Percentiles rank a stretch among this genome's conserved stretches.
These are phyloP conservation scores for Talaromyces islandicus DNA, from an alignment of 2,329 filamentous ascomycete genomes.

Conservation along the genomic window DNA sequence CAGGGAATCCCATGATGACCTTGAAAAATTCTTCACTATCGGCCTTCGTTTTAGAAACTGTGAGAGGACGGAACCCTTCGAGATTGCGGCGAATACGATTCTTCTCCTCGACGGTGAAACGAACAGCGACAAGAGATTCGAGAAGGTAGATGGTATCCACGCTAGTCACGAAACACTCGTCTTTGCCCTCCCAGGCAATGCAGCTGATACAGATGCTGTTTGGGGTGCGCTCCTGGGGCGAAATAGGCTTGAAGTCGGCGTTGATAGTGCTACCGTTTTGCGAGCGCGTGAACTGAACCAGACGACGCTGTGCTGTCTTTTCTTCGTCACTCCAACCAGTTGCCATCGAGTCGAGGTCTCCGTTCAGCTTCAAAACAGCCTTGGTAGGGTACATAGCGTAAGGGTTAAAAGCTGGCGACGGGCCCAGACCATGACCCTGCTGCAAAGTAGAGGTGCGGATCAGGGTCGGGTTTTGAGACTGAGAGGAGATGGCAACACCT, in stretches of 20 bases:
- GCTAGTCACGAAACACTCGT: slow-evolving; percentile 87
- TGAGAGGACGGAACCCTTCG: slow-evolving; percentile 86
- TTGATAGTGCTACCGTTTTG: slow-evolving; percentile 78
- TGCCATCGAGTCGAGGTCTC: slow-evolving; percentile 78
- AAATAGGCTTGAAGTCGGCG: slow-evolving; percentile 71
- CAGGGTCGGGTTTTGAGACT: slow-evolving; percentile 51
- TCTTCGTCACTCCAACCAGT: slow-evolving; percentile 80
- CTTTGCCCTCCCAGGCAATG: slow-evolving; percentile 92
- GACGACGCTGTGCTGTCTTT: slow-evolving; percentile 67
- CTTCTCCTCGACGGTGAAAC: slow-evolving; percentile 96
- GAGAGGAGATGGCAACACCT: slow-evolving; percentile 38
- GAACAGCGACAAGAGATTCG: slow-evolving; percentile 77
- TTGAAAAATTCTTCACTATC: slow-evolving; percentile 99
- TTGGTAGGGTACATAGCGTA: slow-evolving; percentile 80
- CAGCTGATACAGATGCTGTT: slow-evolving; percentile 94
- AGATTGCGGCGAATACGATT: slow-evolving; percentile 94
- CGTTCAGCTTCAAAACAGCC: slow-evolving; percentile 76
- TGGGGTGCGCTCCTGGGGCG: slow-evolving; percentile 69
- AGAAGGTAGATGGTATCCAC: slow-evolving; percentile 96
- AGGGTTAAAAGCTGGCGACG: slow-evolving; percentile 60
- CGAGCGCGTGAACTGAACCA: slow-evolving; percentile 81
- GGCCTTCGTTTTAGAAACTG: slow-evolving; percentile 84
- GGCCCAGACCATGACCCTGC: slow-evolving; percentile 44
- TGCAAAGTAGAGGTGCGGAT: slow-evolving; percentile 64
- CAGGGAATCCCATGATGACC: slow-evolving; percentile 95